Base-by-base conservation (phyloP, 495 filamentous ascomycete species). In the Trichoderma erinaceum region DNA sequence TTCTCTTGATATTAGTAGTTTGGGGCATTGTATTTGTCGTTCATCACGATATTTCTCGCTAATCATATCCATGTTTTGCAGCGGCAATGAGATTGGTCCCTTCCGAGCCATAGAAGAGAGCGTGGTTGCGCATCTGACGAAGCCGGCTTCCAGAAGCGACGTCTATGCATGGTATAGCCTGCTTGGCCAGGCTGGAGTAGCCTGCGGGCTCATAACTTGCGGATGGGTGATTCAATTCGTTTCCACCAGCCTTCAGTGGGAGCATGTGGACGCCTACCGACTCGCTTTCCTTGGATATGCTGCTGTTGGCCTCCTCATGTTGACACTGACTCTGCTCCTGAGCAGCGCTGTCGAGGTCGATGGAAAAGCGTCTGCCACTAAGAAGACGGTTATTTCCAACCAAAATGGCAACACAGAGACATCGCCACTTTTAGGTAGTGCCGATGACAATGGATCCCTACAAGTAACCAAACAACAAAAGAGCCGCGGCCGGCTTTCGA, bases 161-260 rank as follows among this genome's bases (percentile, higher is more conserved):
- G 85, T 96, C 25, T 90, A 92, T 72, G 88, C 91, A 10, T 96
- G 92, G 92, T 92, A 95, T 72, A 86, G 86, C 0, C 81, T 94
- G 11, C 72, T 89, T 12, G 90, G 89, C 12, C 86, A 85, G 0
- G 88, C 90, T 18, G 90, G 89, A 16, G 85, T 86, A 0, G 88
- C 90, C 0, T 74, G 85, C 10, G 92, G 92, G 0, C 85, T 87
- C 66, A 77, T 91, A 69, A 72, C 81, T 18, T 87, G 86, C 63
- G 92, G 92, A 13, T 89, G 88, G 84, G 72, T 86, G 4, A 82
- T 90, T 12, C 82, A 84, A 65, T 73, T 79, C 32, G 75, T 90
- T 4, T 77, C 83, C 41, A 74, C 75, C 0, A 70, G 70, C 23
- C 78, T 82, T 4, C 78, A 77, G 0, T 90, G 87, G 84, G 78